Conservation (phyloP, 352 stramenopile genomes). For the Pythium rhizo-oryzae region DNA sequence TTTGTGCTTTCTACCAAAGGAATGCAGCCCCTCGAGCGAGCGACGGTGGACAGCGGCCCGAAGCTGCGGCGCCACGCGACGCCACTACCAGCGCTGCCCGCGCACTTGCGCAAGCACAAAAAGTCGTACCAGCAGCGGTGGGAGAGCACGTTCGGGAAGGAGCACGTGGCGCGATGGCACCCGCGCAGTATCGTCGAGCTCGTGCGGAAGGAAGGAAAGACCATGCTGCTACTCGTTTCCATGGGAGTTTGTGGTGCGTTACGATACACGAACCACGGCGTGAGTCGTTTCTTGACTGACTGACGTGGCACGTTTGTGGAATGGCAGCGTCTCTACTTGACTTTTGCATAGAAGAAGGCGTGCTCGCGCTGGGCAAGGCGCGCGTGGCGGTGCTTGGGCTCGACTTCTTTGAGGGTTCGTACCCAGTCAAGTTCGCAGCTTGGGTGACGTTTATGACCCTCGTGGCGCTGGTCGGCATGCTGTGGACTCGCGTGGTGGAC, state of each 20-base stretch:
- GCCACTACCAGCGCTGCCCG: constrained; percentile 5
- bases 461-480: constrained; percentile 38
- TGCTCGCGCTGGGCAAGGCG: constrained; percentile 24
- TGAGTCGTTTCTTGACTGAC: too few relatives aligned
- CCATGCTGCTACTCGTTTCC: constrained; percentile 49
- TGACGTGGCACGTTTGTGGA: too few relatives aligned
- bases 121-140: constrained; percentile 50
- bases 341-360: constrained; percentile 44
- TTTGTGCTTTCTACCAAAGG: neutral
- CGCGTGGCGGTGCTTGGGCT: constrained; percentile 27
- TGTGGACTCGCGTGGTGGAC: constrained; percentile 51
- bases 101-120: constrained; percentile 35
- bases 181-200: constrained; percentile 40
- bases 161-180: constrained; percentile 36
- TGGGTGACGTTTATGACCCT: constrained; percentile 43
- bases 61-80: constrained; percentile 23
- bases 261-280: neutral
- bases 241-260: constrained; percentile 54
- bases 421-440: constrained; percentile 27
- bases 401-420: constrained; percentile 21
- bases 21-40: neutral
- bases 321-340: constrained; percentile 56
- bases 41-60: neutral
- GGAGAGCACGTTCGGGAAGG: constrained; percentile 42
- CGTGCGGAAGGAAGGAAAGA: constrained; percentile 55